Evolutionary conservation across 805 yeast species (phyloP), one percentile per base, ranked within the genome.

Genomic region (Candida silvicultrix): DNA sequence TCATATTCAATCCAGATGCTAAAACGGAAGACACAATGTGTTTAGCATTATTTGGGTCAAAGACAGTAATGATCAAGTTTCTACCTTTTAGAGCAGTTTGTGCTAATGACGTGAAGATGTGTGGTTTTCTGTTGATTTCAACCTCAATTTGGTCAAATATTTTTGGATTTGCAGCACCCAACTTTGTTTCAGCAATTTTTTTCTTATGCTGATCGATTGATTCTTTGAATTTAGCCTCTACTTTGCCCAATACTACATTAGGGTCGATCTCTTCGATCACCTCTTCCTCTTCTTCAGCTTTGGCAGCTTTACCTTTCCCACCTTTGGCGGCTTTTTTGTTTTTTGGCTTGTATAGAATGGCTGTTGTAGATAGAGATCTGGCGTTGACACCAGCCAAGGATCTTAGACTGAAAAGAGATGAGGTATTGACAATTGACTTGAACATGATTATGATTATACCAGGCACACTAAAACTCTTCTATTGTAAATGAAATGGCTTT

Each of bases 51-150:
- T 73, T 74, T 7, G 96, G 95, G 58, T 92, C 97, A 63, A 84
- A 92, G 2, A 89, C 90, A 0, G 96, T 89, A n/a, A 92, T 78
- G 44, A 88, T 70, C 53, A 79, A 73, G 55, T 86, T 75, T 23
- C 74, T 70, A 7, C 92, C 94, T 53, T 83, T 83, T 44, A 79
- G 54, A 0, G 84, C 68, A 3, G 92, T 83, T 49, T 82, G 83
- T 1, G 96, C 96, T 25, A 88, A 65, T 28, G 80, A 71, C 2
- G 79, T 75, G 59, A 83, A 84, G 2, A 73, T 73, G 2, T 59
- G 60, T 35, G 8, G 68, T 62, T 43, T 73, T 69, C 14, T 75
- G 70, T 38, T 75, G 73, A 32, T 71, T 74, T 3, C 67, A 16
- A 92, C 74, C 37, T 62, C 62, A 48, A 89, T 63, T 5, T 72